Evolutionary conservation across 192 early-diverging fungal genomes (phyloP).

Genomic region (Coemansia asiatica): DNA sequence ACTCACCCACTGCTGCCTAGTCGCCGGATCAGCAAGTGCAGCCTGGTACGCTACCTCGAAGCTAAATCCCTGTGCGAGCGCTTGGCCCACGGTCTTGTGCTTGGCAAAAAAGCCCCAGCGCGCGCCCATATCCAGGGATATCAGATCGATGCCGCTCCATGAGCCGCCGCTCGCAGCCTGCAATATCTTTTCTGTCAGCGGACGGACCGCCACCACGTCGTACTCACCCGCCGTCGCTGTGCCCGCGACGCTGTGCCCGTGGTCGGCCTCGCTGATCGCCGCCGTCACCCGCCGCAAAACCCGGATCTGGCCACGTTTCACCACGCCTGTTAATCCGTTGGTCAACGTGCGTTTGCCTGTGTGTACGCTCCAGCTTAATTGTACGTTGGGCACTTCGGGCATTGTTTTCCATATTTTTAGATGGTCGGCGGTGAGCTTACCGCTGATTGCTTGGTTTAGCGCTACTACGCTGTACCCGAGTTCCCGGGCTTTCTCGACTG

Average conservation of each 20-base stretch:
- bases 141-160: slow-evolving; percentile 42
- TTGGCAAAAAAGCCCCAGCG: slow-evolving; percentile 52
- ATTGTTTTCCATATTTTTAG: slow-evolving; percentile 31
- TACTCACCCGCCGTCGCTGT: slow-evolving; percentile 23
- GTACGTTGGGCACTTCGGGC: slow-evolving; percentile 19
- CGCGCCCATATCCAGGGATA: slow-evolving; percentile 44
- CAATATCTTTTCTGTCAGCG: slow-evolving; percentile 36
- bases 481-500: slow-evolving; percentile 35
- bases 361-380: slow-evolving; percentile 27
- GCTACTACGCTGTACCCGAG: slow-evolving; percentile 47
- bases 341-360: slow-evolving; percentile 21
- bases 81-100: slow-evolving; percentile 47
- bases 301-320: slow-evolving; percentile 27
- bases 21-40: slow-evolving; percentile 24
- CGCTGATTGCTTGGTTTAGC: slow-evolving; percentile 43
- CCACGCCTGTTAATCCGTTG: not conserved
- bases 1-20: slow-evolving; percentile 52
- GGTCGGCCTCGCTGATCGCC: slow-evolving; percentile 37
- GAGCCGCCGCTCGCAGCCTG: slow-evolving; percentile 34
- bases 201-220: slow-evolving; percentile 50
- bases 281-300: slow-evolving; percentile 45
- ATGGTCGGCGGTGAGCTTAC: slow-evolving; percentile 32
- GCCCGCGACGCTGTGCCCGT: slow-evolving; percentile 34
- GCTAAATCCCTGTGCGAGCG: slow-evolving; percentile 26
- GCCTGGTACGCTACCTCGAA: slow-evolving; percentile 38